Evolutionary conservation across 2,329 filamentous ascomycete species (phyloP).

Genomic region (Paraphaeosphaeria minitans): DNA sequence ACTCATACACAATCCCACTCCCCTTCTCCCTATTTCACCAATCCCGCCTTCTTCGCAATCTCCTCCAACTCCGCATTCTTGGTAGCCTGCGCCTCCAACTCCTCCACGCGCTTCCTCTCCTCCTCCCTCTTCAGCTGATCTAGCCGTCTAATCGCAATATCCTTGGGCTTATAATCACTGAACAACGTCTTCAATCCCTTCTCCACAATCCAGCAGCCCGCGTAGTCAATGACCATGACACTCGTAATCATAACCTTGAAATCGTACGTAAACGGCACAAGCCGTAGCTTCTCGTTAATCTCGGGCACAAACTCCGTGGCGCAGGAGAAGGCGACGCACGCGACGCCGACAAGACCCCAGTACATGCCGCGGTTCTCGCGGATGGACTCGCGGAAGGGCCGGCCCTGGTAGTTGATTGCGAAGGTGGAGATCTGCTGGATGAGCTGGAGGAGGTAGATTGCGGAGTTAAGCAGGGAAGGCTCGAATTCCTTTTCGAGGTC

Average conservation of each 20-base stretch:
- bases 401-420: slow-evolving; percentile 98
- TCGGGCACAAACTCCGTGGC: slow-evolving; percentile 95
- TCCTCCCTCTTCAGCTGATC: slow-evolving; percentile 84
- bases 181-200: slow-evolving; percentile 82
- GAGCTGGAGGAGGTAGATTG: slow-evolving; percentile 94
- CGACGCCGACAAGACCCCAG: slow-evolving; percentile 90
- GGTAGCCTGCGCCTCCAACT: slow-evolving; percentile 43
- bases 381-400: slow-evolving; percentile 95
- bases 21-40: slow-evolving; percentile 3
- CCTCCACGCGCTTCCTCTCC: slow-evolving; percentile 67
- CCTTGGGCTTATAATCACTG: slow-evolving; percentile 89
- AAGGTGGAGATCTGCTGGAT: slow-evolving; percentile 99
- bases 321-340: slow-evolving; percentile 88
- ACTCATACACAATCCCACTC: background rate
- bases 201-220: slow-evolving; percentile 85
- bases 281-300: slow-evolving; percentile 88
- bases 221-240: slow-evolving; percentile 87
- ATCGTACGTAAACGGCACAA: slow-evolving; percentile 85
- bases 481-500: slow-evolving; percentile 95
- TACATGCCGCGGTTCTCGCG: slow-evolving; percentile 98
- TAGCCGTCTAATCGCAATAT: slow-evolving; percentile 83
- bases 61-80: slow-evolving; percentile 40
- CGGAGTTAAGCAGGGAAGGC: slow-evolving; percentile 92
- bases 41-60: slow-evolving; percentile 23
- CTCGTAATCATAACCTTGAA: slow-evolving; percentile 87